Percentiles rank a stretch among this genome's conserved stretches.
Conservation (phyloP, 2,329 filamentous ascomycete genomes). For the Huntiella bhutanensis region DNA sequence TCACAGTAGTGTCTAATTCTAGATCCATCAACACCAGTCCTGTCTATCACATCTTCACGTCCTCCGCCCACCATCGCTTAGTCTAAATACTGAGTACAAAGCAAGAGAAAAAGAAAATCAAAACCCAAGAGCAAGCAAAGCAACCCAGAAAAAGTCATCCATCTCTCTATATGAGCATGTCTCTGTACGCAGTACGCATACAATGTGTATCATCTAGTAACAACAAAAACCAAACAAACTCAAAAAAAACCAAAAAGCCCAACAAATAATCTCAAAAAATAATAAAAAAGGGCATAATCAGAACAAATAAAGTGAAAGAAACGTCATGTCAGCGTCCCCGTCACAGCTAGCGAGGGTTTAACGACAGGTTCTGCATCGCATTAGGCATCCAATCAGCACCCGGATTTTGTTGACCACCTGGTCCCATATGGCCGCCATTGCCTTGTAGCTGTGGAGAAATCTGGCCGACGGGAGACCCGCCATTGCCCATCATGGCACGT, state of each 20-base stretch:
- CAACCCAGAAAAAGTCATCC: slow-evolving; percentile 15
- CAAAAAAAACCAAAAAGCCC: slow-evolving; percentile 6
- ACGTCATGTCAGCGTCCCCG: background rate
- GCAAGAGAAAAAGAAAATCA: slow-evolving; percentile 2
- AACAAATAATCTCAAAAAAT: slow-evolving; percentile 1
- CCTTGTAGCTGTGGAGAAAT: slow-evolving; percentile 4
- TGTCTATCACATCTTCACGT: background rate
- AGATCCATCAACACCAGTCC: too few relatives aligned
- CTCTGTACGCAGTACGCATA: too few relatives aligned
- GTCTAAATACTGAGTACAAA: slow-evolving; percentile 1
- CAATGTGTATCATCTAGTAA: slow-evolving; percentile 12
- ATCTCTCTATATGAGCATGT: too few relatives aligned
- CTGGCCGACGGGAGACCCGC: background rate
- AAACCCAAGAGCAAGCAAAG: background rate
- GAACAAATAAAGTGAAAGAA: too few relatives aligned
- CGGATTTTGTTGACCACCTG: slow-evolving; percentile 8
- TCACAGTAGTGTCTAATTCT: too few relatives aligned
- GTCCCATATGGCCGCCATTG: slow-evolving; percentile 1
- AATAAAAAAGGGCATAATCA: background rate
- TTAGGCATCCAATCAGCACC: slow-evolving; percentile 38
- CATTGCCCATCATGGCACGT: slow-evolving; percentile 2
- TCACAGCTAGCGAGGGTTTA: slow-evolving; percentile 37
- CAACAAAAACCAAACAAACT: slow-evolving; percentile 5
- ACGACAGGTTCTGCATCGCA: slow-evolving; percentile 51
- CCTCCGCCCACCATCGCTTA: background rate